Conservation (phyloP, 305 asterid species). For the Petunia hybrid region DNA sequence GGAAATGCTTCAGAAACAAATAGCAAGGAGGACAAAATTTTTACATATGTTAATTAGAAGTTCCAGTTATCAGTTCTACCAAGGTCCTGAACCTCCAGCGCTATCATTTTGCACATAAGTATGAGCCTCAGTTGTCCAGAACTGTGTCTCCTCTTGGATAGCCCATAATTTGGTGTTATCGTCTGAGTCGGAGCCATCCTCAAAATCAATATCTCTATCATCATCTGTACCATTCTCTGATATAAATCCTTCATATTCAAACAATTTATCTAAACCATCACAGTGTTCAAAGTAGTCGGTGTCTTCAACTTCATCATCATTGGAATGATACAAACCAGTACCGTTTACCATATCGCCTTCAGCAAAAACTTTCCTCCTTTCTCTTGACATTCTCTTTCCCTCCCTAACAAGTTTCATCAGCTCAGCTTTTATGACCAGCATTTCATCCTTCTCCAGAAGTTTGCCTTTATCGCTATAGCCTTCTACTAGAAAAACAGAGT, state of each 20-base stretch:
- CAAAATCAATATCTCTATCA: constrained; percentile 19
- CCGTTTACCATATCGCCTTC: constrained; percentile 19
- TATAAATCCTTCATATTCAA: constrained; percentile 50
- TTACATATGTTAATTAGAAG: not conserved
- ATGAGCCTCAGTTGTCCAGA: constrained; percentile 63
- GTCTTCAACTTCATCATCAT: constrained; percentile 40
- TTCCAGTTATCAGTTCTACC: constrained; percentile 48
- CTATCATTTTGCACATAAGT: constrained; percentile 35
- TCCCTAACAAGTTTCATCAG: constrained; percentile 65
- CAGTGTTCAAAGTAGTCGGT: constrained; percentile 47
- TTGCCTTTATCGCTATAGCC: constrained; percentile 70
- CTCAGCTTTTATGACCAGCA: constrained; percentile 59
- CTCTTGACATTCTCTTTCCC: constrained; percentile 79
- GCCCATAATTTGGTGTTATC: constrained; percentile 22
- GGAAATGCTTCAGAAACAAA: not conserved
- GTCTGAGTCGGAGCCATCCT: constrained; percentile 45
- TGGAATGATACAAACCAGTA: not conserved
- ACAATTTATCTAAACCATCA: constrained; percentile 82
- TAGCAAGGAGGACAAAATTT: not conserved
- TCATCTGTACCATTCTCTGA: constrained; percentile 3
- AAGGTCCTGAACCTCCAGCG: constrained; percentile 52
- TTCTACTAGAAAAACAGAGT: constrained; percentile 90
- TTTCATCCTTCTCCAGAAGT: constrained; percentile 64
- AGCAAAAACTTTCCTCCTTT: constrained; percentile 51
- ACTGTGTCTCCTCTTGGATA: constrained; percentile 46